Conservation (phyloP, 495 filamentous ascomycete genomes). For the Hypoxylon intermedium region DNA sequence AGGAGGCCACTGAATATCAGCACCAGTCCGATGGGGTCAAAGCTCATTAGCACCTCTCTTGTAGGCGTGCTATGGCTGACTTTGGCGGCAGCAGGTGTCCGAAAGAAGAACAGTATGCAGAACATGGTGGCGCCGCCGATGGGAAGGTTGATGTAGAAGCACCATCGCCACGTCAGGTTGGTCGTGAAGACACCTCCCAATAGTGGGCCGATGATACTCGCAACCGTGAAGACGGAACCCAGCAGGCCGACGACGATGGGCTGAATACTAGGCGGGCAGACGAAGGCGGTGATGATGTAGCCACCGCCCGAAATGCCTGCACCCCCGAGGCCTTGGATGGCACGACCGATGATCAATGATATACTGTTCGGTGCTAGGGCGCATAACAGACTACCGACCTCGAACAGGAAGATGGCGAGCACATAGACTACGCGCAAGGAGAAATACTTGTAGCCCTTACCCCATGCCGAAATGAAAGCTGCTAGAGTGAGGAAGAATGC, state of each 20-base stretch:
- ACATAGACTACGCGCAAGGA: conserved; percentile 58
- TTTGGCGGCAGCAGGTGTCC: conserved; percentile 47
- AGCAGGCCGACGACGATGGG: conserved; percentile 45
- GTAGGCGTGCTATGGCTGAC: conserved; percentile 51
- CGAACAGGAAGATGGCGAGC: conserved; percentile 55
- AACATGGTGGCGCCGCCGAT: conserved; percentile 61
- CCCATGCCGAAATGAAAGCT: conserved; percentile 60
- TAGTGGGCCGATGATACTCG: conserved; percentile 70
- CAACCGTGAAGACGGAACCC: conserved; percentile 64
- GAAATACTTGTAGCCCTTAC: conserved; percentile 63
- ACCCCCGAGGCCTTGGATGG: conserved; percentile 54
- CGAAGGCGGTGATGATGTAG: conserved; percentile 34
- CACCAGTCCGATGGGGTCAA: conserved; percentile 59
- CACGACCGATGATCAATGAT: conserved; percentile 62
- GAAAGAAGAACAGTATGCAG: conserved; percentile 48
- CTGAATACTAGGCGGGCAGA: conserved; percentile 43
- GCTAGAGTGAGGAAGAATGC: conserved; percentile 63
- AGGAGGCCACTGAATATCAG: conserved; percentile 69
- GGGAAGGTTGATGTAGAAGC: conserved; percentile 75
- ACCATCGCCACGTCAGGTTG: conserved; percentile 68
- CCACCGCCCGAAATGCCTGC: conserved; percentile 41
- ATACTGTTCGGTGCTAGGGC: conserved; percentile 58
- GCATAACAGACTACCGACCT: conserved; percentile 59
- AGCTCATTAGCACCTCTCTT: conserved; percentile 57
- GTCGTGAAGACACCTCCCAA: conserved; percentile 57